Evolutionary conservation across 2,329 filamentous ascomycete genomes (phyloP).

Genomic region (Fusarium albosuccineum): DNA sequence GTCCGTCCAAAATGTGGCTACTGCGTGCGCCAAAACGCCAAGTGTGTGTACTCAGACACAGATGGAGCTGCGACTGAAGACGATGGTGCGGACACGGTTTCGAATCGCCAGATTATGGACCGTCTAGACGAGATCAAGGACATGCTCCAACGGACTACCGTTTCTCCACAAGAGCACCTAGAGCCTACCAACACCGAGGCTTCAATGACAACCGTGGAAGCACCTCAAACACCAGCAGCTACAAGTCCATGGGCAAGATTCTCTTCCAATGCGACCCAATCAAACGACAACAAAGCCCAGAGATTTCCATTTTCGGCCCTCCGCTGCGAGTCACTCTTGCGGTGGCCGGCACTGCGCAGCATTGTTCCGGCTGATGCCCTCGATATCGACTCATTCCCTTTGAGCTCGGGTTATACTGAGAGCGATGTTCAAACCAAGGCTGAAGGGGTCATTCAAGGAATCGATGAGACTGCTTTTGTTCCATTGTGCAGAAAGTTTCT

Average conservation of each 20-base stretch:
- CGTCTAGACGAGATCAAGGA: constrained; percentile 14
- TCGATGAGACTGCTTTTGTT: not conserved
- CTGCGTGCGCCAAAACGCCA: constrained; percentile 24
- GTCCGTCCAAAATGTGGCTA: constrained; percentile 25
- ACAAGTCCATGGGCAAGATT: constrained; percentile 11
- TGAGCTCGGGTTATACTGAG: constrained; percentile 21
- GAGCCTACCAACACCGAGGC: not conserved
- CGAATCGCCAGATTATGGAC: constrained; percentile 24
- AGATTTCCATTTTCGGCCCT: constrained; percentile 8
- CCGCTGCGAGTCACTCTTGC: not conserved
- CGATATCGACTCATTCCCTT: constrained; percentile 19
- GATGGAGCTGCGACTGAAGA: constrained; percentile 3
- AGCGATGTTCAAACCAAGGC: not conserved
- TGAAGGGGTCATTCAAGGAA: not conserved
- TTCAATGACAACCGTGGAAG: not conserved
- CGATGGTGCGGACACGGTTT: constrained; percentile 1
- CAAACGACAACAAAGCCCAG: not conserved
- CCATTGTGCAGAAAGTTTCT: not conserved
- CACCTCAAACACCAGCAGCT: not conserved
- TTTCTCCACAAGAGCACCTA: too few species aligned
- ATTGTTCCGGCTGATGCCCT: constrained; percentile 13
- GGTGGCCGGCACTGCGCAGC: constrained; percentile 6
- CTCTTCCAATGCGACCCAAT: not conserved
- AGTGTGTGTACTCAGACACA: constrained; percentile 25
- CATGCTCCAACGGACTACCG: not conserved